phyloP scores from a whole-genome alignment of 352 stramenopile species.

The Pythium rishiriense region DNA sequence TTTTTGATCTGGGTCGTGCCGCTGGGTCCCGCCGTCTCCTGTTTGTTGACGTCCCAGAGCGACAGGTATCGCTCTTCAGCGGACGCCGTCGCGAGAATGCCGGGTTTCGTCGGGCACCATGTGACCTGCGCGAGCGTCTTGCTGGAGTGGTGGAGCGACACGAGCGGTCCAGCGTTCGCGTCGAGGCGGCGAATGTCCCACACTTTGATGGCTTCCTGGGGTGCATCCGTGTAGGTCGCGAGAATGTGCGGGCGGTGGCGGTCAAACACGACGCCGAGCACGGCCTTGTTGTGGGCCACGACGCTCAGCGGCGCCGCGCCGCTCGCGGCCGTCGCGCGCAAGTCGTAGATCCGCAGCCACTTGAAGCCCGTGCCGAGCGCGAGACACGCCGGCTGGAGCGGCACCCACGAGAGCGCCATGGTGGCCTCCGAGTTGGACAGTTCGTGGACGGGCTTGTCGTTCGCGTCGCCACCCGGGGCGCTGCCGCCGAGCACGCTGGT shows the following conservation, averaged over 20 bases:
- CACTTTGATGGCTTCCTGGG: slow-evolving; percentile 82
- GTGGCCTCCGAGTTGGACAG: slow-evolving; percentile 85
- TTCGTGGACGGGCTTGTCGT: slow-evolving; percentile 72
- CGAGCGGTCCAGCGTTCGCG: slow-evolving; percentile 52
- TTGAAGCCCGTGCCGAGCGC: slow-evolving; percentile 86
- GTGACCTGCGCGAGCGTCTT: slow-evolving; percentile 77
- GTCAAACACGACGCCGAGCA: slow-evolving; percentile 83
- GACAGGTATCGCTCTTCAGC: slow-evolving; percentile 82
- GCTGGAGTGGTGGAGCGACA: slow-evolving; percentile 72
- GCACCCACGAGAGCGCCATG: slow-evolving; percentile 80
- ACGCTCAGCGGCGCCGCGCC: slow-evolving; percentile 68
- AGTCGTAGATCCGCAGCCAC: slow-evolving; percentile 85
- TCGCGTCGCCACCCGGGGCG: slow-evolving; percentile 25
- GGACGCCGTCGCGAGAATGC: slow-evolving; percentile 77
- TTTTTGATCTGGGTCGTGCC: slow-evolving; percentile 57
- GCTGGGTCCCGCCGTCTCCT: slow-evolving; percentile 33
- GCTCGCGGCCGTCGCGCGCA: slow-evolving; percentile 31
- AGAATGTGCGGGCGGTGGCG: slow-evolving; percentile 78
- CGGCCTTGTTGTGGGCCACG: slow-evolving; percentile 82
- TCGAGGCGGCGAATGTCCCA: slow-evolving; percentile 88
- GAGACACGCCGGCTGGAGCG: slow-evolving; percentile 75
- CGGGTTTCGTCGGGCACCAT: slow-evolving; percentile 82
- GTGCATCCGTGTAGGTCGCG: slow-evolving; percentile 80
- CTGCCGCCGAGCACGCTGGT: slow-evolving; percentile 9
- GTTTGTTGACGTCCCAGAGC: slow-evolving; percentile 79